Conservation (phyloP, 345 rosid genomes). For the Noccaea bulbosa region DNA sequence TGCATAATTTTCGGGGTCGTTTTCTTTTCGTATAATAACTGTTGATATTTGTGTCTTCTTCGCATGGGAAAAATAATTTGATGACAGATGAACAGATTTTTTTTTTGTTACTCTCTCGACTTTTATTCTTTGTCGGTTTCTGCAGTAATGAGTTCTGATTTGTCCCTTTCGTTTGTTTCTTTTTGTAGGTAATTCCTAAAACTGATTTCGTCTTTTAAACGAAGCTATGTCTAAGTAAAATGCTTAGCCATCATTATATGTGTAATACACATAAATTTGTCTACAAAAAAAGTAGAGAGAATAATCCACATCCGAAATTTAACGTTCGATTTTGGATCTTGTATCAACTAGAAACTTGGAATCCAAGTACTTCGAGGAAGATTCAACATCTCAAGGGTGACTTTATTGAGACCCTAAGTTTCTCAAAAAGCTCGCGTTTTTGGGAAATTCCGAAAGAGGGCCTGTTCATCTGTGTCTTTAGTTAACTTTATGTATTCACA, state of each 20-base stretch:
- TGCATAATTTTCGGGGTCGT: constrained; percentile 37
- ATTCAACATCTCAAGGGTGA: neutral
- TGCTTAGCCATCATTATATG: constrained; percentile 1
- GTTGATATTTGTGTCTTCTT: constrained; percentile 19
- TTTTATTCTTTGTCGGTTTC: constrained; percentile 42
- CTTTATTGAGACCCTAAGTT: neutral
- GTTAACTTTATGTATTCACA: no score
- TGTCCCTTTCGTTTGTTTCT: constrained; percentile 43
- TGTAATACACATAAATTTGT: neutral
- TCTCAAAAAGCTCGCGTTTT: no score
- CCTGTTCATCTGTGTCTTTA: no score
- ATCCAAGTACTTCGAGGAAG: neutral
- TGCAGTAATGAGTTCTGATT: constrained; percentile 30
- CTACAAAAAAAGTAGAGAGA: neutral
- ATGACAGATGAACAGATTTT: constrained; percentile 10
- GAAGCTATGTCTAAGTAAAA: neutral
- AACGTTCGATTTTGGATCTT: constrained; percentile 4
- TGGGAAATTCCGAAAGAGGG: no score
- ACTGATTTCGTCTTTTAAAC: constrained; percentile 11
- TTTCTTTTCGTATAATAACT: constrained; percentile 4
- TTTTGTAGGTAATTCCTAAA: constrained; percentile 24
- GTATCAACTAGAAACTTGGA: constrained; percentile 22
- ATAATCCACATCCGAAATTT: neutral
- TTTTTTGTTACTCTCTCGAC: constrained; percentile 25
- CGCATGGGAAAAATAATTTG: constrained; percentile 29